Evolutionary conservation across 2,329 filamentous ascomycete genomes (phyloP).

Genomic region (Fusarium sp.): DNA sequence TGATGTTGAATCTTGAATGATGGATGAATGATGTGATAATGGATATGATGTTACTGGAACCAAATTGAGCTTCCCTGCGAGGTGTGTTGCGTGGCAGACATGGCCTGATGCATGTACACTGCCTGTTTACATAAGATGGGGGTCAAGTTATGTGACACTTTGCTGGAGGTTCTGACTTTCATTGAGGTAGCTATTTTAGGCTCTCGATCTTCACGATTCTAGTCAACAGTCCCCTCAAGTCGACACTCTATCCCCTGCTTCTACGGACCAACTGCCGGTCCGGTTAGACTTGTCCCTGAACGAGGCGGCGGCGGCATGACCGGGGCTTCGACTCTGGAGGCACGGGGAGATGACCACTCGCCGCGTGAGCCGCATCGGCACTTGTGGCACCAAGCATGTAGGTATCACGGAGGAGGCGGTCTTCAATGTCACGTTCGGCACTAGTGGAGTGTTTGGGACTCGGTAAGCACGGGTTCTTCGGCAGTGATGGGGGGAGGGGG

Average conservation of each 20-base stretch:
- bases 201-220: neutral
- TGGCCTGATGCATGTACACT: neutral
- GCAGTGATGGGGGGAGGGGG: constrained; percentile 12
- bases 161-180: neutral
- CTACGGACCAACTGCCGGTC: neutral
- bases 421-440: neutral
- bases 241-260: neutral
- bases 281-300: neutral
- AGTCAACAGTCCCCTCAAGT: neutral
- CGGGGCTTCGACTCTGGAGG: neutral
- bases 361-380: constrained; percentile 22
- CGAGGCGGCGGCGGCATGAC: neutral
- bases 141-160: neutral
- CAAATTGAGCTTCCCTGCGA: neutral
- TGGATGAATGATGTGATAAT: neutral
- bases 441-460: constrained; percentile 6
- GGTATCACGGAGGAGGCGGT: neutral
- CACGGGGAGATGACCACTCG: neutral
- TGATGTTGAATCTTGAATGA: neutral
- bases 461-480: constrained; percentile 22
- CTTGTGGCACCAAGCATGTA: constrained; percentile 6
- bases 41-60: neutral
- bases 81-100: neutral
- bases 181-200: neutral
- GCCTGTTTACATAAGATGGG: neutral